Base-by-base conservation (phyloP, 2,329 filamentous ascomycete species). In the Capronia epimyces region DNA sequence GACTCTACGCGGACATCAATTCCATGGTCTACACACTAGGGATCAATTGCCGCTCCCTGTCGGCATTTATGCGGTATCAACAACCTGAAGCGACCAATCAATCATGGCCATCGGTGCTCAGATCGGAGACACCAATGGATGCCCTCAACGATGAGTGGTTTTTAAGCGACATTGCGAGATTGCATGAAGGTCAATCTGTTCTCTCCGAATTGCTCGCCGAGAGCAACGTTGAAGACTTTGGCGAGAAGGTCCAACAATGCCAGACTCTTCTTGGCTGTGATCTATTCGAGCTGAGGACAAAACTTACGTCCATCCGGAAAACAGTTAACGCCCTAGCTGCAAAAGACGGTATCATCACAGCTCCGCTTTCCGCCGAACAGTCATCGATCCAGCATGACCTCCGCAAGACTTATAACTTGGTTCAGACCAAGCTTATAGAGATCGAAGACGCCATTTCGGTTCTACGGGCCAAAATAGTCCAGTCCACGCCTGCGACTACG, bases 11-110 rank as follows among this genome's bases (percentile, higher is more conserved):
- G 10, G 74, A 76, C 52, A 74, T 75, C 56, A 76, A 75, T 67
- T 87, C 87, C 10, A 98, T 97, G 93, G 83, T 98, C 37, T 89
- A 96, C 62, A 91, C 87, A 0, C 73, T 97, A 34, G 91, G 91
- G 8, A 78, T 96, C 43, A 97, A 97, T 65, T 82, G 87, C 4
- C 79, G 91, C 13, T 82, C 77, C 6, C 62, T 84, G 36, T 68
- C 74, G 16, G 72, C 75, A 0, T 84, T 79, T 61, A 68, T 90
- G 50, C 55, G 71, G 27, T 70, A 71, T 49, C 70, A 75, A 54
- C 60, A 69, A 51, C 58, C 60, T 3, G 75, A 74, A 9, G 72
- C 81, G 43, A 69, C 74, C 36, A 68, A 73, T 43, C 73, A 77
- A 45, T 71, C 80, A 29, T 77, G 75, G 68, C 59, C 69, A 7